Evolutionary conservation across 2,329 filamentous ascomycete genomes (phyloP).

Genomic region (Amauroascus verrucosus): DNA sequence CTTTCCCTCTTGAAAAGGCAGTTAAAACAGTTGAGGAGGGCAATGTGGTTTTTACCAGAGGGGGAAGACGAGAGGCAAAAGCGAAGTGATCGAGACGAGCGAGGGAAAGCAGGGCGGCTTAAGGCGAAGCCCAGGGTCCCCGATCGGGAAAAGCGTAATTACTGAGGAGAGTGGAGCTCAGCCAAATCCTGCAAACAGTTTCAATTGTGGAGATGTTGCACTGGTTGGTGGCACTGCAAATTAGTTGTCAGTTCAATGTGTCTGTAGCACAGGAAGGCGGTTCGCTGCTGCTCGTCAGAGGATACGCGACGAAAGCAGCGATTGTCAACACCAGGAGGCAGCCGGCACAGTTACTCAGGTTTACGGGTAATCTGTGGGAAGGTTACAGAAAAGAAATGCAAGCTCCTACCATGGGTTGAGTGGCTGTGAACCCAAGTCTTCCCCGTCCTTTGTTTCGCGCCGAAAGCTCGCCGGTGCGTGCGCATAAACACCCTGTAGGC

Average conservation of each 20-base stretch:
- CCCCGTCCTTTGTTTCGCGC: neutral
- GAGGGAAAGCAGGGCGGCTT: conserved; percentile 1
- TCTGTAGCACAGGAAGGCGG: neutral
- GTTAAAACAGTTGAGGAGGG: neutral
- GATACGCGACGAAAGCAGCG: neutral
- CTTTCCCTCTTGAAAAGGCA: conserved; percentile 3
- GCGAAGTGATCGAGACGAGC: neutral
- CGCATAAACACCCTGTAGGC: neutral
- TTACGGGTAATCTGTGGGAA: conserved; percentile 5
- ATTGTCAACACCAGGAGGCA: neutral
- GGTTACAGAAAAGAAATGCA: conserved; percentile 4
- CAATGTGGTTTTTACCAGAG: conserved; percentile 16
- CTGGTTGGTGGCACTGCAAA: neutral
- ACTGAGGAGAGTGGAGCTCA: conserved; percentile 1
- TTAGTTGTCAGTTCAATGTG: neutral
- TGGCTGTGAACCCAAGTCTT: conserved; percentile 10
- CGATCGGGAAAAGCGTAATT: conserved; percentile 8
- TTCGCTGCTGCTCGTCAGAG: neutral
- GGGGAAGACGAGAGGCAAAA: neutral
- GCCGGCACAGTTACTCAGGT: neutral
- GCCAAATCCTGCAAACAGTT: conserved; percentile 3
- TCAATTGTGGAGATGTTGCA: neutral
- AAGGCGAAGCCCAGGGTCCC: neutral
- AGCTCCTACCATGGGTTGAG: neutral
- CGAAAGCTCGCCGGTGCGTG: neutral